Evolutionary conservation across 2,329 filamentous ascomycete genomes (phyloP), one percentile per base, ranked within the genome.

Genomic region (Macrophomina tecta): DNA sequence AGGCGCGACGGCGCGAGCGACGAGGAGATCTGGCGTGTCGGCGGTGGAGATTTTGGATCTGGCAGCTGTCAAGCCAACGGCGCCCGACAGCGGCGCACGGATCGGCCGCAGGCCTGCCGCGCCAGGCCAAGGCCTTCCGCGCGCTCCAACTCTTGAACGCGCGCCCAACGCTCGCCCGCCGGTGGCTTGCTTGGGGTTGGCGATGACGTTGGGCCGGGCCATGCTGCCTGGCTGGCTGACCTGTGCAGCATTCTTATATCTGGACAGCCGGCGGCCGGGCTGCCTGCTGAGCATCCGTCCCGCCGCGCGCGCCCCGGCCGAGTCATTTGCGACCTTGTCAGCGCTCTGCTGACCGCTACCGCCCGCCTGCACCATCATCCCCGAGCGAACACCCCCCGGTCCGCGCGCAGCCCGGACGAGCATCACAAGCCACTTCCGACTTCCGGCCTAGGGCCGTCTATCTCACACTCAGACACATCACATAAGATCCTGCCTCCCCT

Each of bases 381-480:
- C 42, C 42, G 42, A 45, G 42, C 42, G 16, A 45, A 45, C 42
- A 45, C 42, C 55, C 42, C 55, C 55, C 55, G 55, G 40, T 18
- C 52, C 32, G 11, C 40, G 42, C 58, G 58, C 45, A 62, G 11
- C 40, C 58, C 58, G 58, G 48, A 62, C 58, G 58, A 62, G 58
- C 58, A 62, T 62, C 58, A 62, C 58, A 62, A 62, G 58, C 58
- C 58, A 62, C 58, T 62, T 48, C 58, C 58, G 58, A 38, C 23
- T 18, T 62, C 58, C 58, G 58, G 36, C 23, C 23, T 23, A 23
- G 23, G 23, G 23, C 23, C 23, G 23, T 23, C 23, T 23, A 23
- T 23, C 23, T 23, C 23, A 23, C 23, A 23, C 23, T 1, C 23
- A 23, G 23, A 23, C 23, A 23, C 23, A 23, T 23, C 23, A 23